These are phyloP conservation scores for Ogataea saltuana DNA, from an alignment of 805 yeast species.

Conservation along the genomic window DNA sequence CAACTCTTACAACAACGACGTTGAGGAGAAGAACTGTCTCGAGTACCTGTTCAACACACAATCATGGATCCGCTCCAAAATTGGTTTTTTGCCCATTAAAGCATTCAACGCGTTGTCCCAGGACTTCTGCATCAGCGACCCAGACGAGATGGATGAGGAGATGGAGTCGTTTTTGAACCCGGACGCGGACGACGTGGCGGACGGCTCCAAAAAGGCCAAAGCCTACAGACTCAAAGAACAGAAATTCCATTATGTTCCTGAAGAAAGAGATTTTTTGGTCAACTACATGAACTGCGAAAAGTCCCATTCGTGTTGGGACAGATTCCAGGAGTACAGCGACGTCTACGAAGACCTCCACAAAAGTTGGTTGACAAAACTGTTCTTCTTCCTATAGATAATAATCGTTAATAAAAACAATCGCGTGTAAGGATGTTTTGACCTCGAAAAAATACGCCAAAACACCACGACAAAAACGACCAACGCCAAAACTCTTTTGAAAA, in stretches of 20 bases:
- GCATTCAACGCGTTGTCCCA: conserved; percentile 39
- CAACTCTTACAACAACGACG: conserved; percentile 40
- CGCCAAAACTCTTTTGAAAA: background rate
- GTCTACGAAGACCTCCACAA: conserved; percentile 36
- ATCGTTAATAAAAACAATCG: background rate
- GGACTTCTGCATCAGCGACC: conserved; percentile 38
- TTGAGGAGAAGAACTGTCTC: conserved; percentile 41
- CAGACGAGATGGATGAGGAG: conserved; percentile 31
- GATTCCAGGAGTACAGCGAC: conserved; percentile 39
- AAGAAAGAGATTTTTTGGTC: conserved; percentile 39
- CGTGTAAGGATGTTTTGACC: conserved; percentile 1
- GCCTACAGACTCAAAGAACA: conserved; percentile 21
- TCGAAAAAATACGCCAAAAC: too few species aligned
- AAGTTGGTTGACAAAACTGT: conserved; percentile 32
- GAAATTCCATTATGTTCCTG: conserved; percentile 39
- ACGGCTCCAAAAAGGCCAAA: conserved; percentile 12
- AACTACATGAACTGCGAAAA: conserved; percentile 44
- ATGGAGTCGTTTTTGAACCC: conserved; percentile 23
- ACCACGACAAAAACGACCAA: background rate
- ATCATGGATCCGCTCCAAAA: conserved; percentile 42
- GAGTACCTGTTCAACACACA: conserved; percentile 40
- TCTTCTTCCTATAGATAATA: conserved; percentile 14
- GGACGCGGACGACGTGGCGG: conserved; percentile 12
- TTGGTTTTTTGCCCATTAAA: conserved; percentile 42
- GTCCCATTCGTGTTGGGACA: conserved; percentile 41